Percentiles rank a stretch among this genome's conserved stretches.
Conservation (phyloP, 1,284 basidiomycete species). For the Ustilago crameri region DNA sequence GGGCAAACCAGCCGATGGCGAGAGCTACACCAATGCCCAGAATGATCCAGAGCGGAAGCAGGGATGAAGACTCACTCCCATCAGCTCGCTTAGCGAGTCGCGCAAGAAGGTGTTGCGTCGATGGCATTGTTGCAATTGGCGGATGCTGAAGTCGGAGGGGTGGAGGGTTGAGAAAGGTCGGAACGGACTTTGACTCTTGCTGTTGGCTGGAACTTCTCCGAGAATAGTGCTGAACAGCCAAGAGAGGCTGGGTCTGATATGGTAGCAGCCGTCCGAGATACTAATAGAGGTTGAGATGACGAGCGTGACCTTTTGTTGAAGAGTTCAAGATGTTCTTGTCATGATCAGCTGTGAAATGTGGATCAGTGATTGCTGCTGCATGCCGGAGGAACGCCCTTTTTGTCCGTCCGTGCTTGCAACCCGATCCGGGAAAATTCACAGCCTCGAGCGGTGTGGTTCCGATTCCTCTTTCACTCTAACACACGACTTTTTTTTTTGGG, state of each 20-base stretch:
- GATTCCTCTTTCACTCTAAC: background rate
- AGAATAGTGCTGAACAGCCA: background rate
- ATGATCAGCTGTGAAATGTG: slow-evolving; percentile 1
- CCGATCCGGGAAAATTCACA: slow-evolving; percentile 1
- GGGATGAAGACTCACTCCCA: slow-evolving; percentile 31
- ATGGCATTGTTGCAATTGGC: slow-evolving; percentile 10
- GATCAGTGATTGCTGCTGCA: background rate
- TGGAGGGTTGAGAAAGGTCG: background rate
- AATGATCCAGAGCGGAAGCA: slow-evolving; percentile 49
- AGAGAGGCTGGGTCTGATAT: background rate
- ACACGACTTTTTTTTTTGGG: too few species aligned
- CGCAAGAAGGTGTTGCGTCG: background rate
- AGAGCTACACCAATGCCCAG: slow-evolving; percentile 42
- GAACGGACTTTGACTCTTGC: background rate
- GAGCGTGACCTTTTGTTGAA: background rate
- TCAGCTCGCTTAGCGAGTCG: slow-evolving; percentile 12
- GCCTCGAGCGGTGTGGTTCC: too few species aligned
- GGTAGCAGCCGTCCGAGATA: too few species aligned
- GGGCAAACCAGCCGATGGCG: slow-evolving; percentile 48
- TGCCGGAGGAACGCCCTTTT: background rate
- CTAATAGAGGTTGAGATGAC: background rate
- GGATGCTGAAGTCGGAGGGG: background rate
- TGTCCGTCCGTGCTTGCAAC: background rate
- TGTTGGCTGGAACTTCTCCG: background rate
- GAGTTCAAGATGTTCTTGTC: background rate